Base-by-base conservation (phyloP, 1,139 yeast genomes). In the Taphrina wiesneri region DNA sequence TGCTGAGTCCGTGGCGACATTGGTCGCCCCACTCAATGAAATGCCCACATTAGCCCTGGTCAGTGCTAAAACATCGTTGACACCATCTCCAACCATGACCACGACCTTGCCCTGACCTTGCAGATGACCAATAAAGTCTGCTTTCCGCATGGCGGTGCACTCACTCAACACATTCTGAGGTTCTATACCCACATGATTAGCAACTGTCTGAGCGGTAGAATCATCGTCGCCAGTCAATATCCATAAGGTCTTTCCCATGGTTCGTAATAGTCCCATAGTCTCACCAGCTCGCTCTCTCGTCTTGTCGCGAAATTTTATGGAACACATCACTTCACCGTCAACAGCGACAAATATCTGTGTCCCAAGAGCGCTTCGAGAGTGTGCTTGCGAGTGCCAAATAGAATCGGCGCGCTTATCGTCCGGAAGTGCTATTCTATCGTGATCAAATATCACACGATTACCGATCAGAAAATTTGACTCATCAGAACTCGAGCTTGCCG, bases 41-140 rank as follows among this genome's bases (percentile, higher is more conserved):
- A 95, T 85, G 23, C 99, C 99, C 17, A 93, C 79, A 71, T 91
- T 89, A 0, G 97, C 90, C 68, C 87, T 84, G 0, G 91, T 96
- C 68, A 93, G 80, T 0, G 98, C 98, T 0, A 98, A 97, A 0
- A 98, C 96, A 76, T 93, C 99, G 75, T 90, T 90, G 71, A 90
- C 87, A 67, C 99, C 99, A 76, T 93, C 99, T 39, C 99, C 99
- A 41, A 93, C 86, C 80, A 95, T 91, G 1, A 93, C 96, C 66
- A 25, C 73, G 32, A 56, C 67, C 34, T 65, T 61, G 13, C 65
- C 68, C 17, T 51, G 36, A 13, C 34, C 28, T 71, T 86, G 87
- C 25, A 88, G 78, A 78, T 81, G 78, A 70, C 81, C 78, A 46
- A 88, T 78, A 71, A 83, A 82, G 13, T 79, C 81, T 26, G 89